A percentile compares a stretch with the other conserved stretches of the same genome.
phyloP scores from a whole-genome alignment of 23 red algal species.

The Gracilaria caudata region DNA sequence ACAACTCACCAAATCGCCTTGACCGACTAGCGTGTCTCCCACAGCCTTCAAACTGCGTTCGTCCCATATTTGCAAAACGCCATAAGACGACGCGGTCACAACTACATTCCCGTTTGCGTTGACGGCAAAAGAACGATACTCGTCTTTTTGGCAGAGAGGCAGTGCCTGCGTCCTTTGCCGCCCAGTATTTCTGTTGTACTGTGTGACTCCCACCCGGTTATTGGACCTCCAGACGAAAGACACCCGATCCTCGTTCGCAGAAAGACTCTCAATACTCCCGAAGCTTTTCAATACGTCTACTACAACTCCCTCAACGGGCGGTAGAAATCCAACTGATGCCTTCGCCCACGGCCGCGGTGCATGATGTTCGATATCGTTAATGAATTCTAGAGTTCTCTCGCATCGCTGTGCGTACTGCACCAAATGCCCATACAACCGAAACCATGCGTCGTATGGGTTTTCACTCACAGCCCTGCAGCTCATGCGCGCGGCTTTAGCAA shows the following conservation, averaged over 20 bases:
- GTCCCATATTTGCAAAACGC: not conserved
- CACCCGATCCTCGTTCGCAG: not conserved
- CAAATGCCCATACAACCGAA: not conserved
- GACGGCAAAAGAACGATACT: not conserved
- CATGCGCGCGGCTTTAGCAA: not conserved
- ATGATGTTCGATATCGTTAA: not conserved
- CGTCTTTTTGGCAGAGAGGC: too few relatives aligned
- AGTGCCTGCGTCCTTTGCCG: too few relatives aligned
- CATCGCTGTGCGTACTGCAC: not conserved
- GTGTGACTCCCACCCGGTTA: too few relatives aligned
- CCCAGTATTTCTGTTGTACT: too few relatives aligned
- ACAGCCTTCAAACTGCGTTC: not conserved
- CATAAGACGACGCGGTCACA: not conserved
- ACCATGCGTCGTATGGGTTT: not conserved
- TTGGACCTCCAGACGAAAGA: not conserved
- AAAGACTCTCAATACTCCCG: not conserved
- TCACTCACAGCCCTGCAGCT: not conserved
- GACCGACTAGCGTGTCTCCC: too few relatives aligned
- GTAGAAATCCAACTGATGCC: not conserved
- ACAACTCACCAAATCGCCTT: too few relatives aligned
- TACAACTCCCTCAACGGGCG: not conserved
- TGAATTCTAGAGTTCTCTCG: not conserved
- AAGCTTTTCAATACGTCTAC: not conserved
- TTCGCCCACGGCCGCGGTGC: slow-evolving; percentile 12
- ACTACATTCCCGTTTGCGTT: not conserved